Evolutionary conservation across 2,329 filamentous ascomycete genomes (phyloP).

Genomic region (Lasiodiplodia theobromae): DNA sequence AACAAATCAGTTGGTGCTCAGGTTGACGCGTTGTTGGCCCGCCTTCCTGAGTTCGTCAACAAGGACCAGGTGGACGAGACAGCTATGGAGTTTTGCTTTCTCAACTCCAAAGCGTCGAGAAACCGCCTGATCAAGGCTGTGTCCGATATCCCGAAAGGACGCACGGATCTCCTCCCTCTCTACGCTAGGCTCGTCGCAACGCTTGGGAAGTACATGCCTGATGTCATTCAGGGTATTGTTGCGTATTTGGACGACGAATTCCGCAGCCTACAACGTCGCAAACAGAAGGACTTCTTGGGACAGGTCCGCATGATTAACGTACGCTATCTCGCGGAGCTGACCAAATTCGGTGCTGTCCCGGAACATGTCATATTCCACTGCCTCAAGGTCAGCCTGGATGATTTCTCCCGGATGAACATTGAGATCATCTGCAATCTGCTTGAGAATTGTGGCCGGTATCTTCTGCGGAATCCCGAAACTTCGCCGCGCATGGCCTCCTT

Average conservation of each 20-base stretch:
- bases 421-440: constrained; percentile 96
- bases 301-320: constrained; percentile 94
- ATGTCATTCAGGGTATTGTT: constrained; percentile 90
- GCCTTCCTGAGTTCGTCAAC: constrained; percentile 87
- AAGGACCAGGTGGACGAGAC: constrained; percentile 93
- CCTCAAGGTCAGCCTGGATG: constrained; percentile 94
- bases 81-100: constrained; percentile 95
- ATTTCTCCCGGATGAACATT: constrained; percentile 98
- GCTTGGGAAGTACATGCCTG: constrained; percentile 89
- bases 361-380: constrained; percentile 99
- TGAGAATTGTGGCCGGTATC: constrained; percentile 94
- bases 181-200: constrained; percentile 95
- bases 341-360: constrained; percentile 96
- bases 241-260: constrained; percentile 96
- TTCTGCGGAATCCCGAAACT: constrained; percentile 91
- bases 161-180: constrained; percentile 85
- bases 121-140: constrained; percentile 92
- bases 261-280: constrained; percentile 91
- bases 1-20: constrained; percentile 98
- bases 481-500: constrained; percentile 93
- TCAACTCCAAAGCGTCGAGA: constrained; percentile 97
- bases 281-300: constrained; percentile 96
- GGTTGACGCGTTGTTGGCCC: constrained; percentile 86
- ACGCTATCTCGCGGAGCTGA: constrained; percentile 95
- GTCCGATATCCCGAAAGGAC: constrained; percentile 92